Percentiles rank a stretch among this genome's conserved stretches.
These are phyloP conservation scores for Brassica incana DNA, from an alignment of 345 rosid genomes.

Conservation along the genomic window DNA sequence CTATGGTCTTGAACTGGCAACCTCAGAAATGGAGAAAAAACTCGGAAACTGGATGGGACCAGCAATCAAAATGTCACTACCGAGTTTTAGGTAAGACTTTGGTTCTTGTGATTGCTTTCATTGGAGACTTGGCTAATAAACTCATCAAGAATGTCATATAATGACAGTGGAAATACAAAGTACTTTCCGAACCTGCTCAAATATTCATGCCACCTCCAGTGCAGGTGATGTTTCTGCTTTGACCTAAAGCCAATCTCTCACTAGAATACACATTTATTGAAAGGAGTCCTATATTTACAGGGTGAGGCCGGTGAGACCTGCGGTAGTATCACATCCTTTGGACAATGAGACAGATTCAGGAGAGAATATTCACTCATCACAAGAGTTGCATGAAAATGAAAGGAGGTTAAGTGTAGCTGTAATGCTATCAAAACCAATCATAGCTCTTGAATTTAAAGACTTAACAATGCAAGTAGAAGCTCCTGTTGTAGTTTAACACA, in stretches of 20 bases:
- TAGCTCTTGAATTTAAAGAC: constrained; percentile 71
- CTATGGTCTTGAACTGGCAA: constrained; percentile 11
- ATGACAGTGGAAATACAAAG: constrained; percentile 77
- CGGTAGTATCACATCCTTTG: constrained; percentile 47
- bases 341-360: constrained; percentile 34
- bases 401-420: constrained; percentile 52
- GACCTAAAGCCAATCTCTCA: background rate
- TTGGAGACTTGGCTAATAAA: background rate
- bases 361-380: background rate
- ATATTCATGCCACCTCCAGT: constrained; percentile 76
- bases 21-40: constrained; percentile 46
- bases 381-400: constrained; percentile 35
- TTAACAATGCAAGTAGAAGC: constrained; percentile 86
- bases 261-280: background rate
- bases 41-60: constrained; percentile 63
- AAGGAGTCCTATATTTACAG: constrained; percentile 30
- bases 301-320: constrained; percentile 61
- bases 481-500: constrained; percentile 49
- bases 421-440: constrained; percentile 72
- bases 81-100: constrained; percentile 77
- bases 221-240: constrained; percentile 58
- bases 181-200: constrained; percentile 66
- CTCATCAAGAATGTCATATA: constrained; percentile 20
- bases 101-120: constrained; percentile 6
- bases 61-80: constrained; percentile 68